Base-by-base conservation (phyloP, 2,329 filamentous ascomycete species). In the Penicillium oxalicum region DNA sequence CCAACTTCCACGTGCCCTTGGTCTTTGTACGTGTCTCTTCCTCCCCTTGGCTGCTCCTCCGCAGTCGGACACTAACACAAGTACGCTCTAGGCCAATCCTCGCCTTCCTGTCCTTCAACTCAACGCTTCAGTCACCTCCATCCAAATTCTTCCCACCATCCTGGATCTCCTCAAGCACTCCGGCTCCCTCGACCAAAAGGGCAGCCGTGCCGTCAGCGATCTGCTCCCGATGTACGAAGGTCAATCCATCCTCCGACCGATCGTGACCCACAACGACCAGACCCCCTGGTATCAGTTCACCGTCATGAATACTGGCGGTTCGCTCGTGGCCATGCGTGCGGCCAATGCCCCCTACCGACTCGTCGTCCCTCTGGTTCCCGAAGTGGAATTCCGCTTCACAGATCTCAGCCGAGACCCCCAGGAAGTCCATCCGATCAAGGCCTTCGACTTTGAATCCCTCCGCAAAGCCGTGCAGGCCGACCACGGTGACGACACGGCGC, bases 351-450 rank as follows among this genome's bases (percentile, higher is more conserved):
- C 68, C 36, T 68, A 79, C 94, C 51, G 77, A 79, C 52, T 91
- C 84, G 57, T 61, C 11, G 83, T 96, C 46, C 83, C 87, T 3
- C 83, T 91, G 60, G 80, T 87, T 61, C 87, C 94, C 65, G 87
- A 88, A 45, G 86, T 75, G 6, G 56, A 60, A 27, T 69, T 61
- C 51, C 50, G 57, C 29, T 73, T 73, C 55, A 68, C 66, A 1
- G 57, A 71, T 29, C 53, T 65, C 7, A 56, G 54, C 1, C 55
- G 47, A 1, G 70, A 73, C 44, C 68, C 69, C 2, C 49, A 64
- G 32, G 71, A 73, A 50, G 43, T 58, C 4, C 41, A 63, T 4
- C 51, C 62, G 1, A 54, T 69, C 7, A 67, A 67, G 36, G 58
- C 62, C 12, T 68, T 67, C 50, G 57, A 65, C 12, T 47, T 67